Percentiles rank a stretch among this genome's conserved stretches.
phyloP scores from a whole-genome alignment of 176 grass and related monocot species.

The Ananas comosus region DNA sequence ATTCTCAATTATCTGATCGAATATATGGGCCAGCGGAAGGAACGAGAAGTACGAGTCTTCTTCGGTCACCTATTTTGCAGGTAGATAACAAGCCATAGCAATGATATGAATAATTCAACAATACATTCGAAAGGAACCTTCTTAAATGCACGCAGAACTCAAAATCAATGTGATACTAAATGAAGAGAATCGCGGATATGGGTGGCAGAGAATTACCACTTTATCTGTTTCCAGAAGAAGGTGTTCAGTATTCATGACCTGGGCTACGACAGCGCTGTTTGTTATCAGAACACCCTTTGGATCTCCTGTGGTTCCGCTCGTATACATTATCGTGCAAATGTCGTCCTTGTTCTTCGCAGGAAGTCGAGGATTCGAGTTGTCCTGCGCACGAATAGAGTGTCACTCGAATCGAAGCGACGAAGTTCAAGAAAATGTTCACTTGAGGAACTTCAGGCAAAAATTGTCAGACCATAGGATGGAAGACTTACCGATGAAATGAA shows the following conservation, averaged over 20 bases:
- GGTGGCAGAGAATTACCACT: constrained; percentile 38
- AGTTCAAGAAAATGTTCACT: neutral
- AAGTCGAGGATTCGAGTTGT: constrained; percentile 24
- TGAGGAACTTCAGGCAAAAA: neutral
- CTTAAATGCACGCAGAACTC: too few species aligned
- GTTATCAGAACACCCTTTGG: constrained; percentile 87
- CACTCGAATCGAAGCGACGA: neutral
- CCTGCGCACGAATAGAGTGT: constrained; percentile 32
- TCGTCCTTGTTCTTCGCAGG: constrained; percentile 53
- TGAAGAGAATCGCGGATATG: neutral
- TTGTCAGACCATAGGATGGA: neutral
- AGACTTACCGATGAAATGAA: constrained; percentile 55
- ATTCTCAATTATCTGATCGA: constrained; percentile 90
- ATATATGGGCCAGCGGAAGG: constrained; percentile 96
- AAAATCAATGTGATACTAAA: neutral
- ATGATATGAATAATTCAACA: neutral
- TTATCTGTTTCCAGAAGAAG: constrained; percentile 77
- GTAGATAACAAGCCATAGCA: neutral
- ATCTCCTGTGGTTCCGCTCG: constrained; percentile 89
- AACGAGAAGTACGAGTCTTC: constrained; percentile 96
- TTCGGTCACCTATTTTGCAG: constrained; percentile 47
- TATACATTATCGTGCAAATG: constrained; percentile 95
- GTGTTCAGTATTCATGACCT: constrained; percentile 65
- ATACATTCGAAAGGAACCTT: neutral
- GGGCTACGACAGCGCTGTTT: constrained; percentile 64